Percentiles rank a stretch among this genome's conserved stretches.
Evolutionary conservation across 108 stramenopile species (phyloP).

Genomic region (Aurantiochytrium sp.): DNA sequence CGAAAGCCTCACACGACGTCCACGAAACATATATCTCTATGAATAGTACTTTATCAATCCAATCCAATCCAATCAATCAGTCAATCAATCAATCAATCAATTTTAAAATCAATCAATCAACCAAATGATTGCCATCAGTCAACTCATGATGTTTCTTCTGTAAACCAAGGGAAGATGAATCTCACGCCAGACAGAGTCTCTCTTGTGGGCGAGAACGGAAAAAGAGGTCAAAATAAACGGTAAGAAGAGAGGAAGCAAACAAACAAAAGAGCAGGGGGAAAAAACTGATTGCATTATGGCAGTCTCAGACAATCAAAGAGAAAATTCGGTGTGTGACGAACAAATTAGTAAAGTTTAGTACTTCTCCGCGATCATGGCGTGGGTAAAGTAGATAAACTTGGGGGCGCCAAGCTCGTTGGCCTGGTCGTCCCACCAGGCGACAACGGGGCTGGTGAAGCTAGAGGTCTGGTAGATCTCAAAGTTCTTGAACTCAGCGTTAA

Average conservation of each 20-base stretch:
- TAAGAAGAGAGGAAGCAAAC: too few species aligned
- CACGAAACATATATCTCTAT: neutral
- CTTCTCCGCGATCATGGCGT: conserved; percentile 14
- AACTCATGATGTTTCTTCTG: too few species aligned
- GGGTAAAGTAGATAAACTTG: conserved; percentile 19
- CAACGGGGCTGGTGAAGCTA: neutral
- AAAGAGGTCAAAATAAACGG: too few species aligned
- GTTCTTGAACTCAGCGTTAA: conserved; percentile 19
- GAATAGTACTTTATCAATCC: neutral
- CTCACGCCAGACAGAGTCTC: too few species aligned
- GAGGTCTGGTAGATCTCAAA: conserved; percentile 16
- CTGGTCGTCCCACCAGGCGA: conserved; percentile 15
- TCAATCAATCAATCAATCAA: neutral
- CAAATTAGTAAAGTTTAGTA: neutral
- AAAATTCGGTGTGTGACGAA: too few species aligned
- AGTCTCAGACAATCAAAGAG: too few species aligned
- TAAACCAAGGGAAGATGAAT: too few species aligned
- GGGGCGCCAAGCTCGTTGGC: conserved; percentile 10
- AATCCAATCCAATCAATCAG: neutral
- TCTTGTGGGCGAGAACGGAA: too few species aligned
- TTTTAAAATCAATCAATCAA: neutral
- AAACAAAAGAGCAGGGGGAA: too few species aligned
- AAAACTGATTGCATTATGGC: too few species aligned
- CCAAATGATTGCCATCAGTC: too few species aligned
- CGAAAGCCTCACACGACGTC: neutral